Evolutionary conservation across 306 rosid genomes (phyloP), one percentile per base, ranked within the genome.

Genomic region (Hippophae gyantsensis): DNA sequence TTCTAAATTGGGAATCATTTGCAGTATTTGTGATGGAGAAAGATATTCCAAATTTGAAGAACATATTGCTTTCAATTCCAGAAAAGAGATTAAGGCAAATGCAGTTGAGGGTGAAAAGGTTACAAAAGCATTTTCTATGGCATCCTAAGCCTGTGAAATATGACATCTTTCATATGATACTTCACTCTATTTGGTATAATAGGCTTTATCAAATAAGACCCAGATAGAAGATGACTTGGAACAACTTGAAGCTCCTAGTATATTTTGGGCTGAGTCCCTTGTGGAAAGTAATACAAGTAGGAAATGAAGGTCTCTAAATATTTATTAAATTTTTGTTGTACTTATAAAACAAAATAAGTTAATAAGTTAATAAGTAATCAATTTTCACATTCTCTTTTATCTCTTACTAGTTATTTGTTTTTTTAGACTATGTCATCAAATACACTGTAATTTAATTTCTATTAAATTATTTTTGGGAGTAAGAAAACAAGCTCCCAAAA

Each of bases 51-150:
- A 62, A 93, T 54, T 75, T 93, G 85, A 84, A 89, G 79, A 76
- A 79, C 10, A 86, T 88, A 43, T 80, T 93, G 7, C 71, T 77
- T 59, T 82, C 97, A 0, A 88, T 93, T 63, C 74, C 99, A 3
- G 80, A 84, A 26, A 81, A 82, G 64, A 75, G 72, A 27, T 93
- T 88, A 67, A 67, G 74, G 38, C 81, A 80, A 77, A 75, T 93
- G 95, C 88, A 86, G 51, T 73, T 74, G 84, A 82, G 84, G 67
- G 94, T 88, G 69, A 88, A 74, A 68, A 82, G 52, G 82, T 86
- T 88, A 43, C 99, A 88, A 64, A 69, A 76, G 70, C 97, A 93
- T 78, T 93, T 93, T 79, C 63, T 86, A 8, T 93, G 99, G 99
- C 97, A 88, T 77, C 63, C 69, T 41, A 78, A 66, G 75, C 95